Base-by-base conservation (phyloP, 169 alveolate species). In the Plasmodium falciparum region DNA sequence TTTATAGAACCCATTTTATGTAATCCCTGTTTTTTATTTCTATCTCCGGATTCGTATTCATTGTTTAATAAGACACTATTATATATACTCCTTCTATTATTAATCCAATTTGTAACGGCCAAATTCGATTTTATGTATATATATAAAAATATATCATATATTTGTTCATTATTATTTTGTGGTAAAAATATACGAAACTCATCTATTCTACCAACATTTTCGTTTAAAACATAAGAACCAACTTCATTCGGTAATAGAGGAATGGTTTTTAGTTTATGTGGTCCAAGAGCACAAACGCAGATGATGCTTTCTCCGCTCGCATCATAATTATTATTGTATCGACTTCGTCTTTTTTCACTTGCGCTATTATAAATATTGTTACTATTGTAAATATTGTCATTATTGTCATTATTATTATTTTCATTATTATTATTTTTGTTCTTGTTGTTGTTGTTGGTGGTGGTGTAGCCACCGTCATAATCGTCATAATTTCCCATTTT, bases 121-220 rank as follows among this genome's bases (percentile, higher is more conserved):
- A 92, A 11, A 29, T 88, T 70, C 0, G 95, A 88, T 9, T 67
- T 70, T 11, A 83, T 85, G 72, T 93, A 73, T 29, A 95, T 75
- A 80, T 92, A 92, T 75, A 95, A 65, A 74, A 93, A 92, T 56
- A 93, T 80, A 66, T 93, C 95, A 89, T 93, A 93, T 1, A 85
- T 74, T 45, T 93, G 94, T 24, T 67, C 78, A 13, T 72, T 91
- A 22, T 90, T 92, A 70, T 50, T 63, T 88, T 97, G 88, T 26
- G 97, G 96, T 33, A 93, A 69, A n/a, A 91, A 72, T 6, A 96
- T 93, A 22, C 88, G 88, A 70, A 95, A 80, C 45, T 93, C 95
- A 50, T 86, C 94, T 56, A 96, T 83, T 52, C 98, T 65, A 1
- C 98, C 98, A 1, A 80, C 88, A 15, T 45, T 78, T 43, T 95